A percentile compares a stretch with the other conserved stretches of the same genome.
phyloP scores from a whole-genome alignment of 2,329 filamentous ascomycete species.

The Sodiomyces alkalinus region DNA sequence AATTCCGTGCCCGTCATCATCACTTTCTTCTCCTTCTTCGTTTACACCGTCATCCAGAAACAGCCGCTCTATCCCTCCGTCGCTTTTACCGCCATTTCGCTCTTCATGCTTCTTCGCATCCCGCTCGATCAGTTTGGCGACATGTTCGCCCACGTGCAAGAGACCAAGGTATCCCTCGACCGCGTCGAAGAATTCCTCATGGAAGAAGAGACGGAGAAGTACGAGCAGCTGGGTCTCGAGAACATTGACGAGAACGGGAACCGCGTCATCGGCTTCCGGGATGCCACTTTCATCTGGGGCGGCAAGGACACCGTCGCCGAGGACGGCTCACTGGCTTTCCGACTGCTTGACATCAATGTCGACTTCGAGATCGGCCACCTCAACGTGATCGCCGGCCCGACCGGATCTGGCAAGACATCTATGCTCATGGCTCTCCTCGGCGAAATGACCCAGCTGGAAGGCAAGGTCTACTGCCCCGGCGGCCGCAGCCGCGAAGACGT shows the following conservation, averaged over 20 bases:
- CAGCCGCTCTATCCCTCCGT: slow-evolving; percentile 84
- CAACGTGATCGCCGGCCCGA: slow-evolving; percentile 86
- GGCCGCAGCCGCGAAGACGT: slow-evolving; percentile 77
- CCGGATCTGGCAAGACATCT: slow-evolving; percentile 90
- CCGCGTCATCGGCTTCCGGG: slow-evolving; percentile 67
- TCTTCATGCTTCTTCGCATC: slow-evolving; percentile 86
- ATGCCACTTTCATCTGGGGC: slow-evolving; percentile 84
- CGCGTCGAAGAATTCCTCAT: slow-evolving; percentile 88
- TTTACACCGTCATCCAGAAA: slow-evolving; percentile 81
- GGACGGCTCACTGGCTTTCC: slow-evolving; percentile 60
- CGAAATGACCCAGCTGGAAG: slow-evolving; percentile 80
- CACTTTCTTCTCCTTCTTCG: slow-evolving; percentile 88
- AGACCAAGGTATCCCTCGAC: slow-evolving; percentile 91
- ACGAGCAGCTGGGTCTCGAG: slow-evolving; percentile 61
- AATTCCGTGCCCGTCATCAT: slow-evolving; percentile 91
- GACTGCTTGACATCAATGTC: slow-evolving; percentile 68
- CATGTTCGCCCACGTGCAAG: slow-evolving; percentile 97
- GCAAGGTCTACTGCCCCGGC: slow-evolving; percentile 72
- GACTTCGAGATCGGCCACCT: slow-evolving; percentile 74
- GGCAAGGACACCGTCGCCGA: slow-evolving; percentile 44
- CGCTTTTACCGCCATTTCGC: slow-evolving; percentile 88
- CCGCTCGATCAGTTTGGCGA: slow-evolving; percentile 92
- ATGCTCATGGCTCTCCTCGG: slow-evolving; percentile 89
- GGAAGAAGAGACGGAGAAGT: slow-evolving; percentile 95
- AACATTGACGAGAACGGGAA: slow-evolving; percentile 54